Evolutionary conservation across 73 alveolate species (phyloP).

Genomic region (Paramecium sonneborni): DNA sequence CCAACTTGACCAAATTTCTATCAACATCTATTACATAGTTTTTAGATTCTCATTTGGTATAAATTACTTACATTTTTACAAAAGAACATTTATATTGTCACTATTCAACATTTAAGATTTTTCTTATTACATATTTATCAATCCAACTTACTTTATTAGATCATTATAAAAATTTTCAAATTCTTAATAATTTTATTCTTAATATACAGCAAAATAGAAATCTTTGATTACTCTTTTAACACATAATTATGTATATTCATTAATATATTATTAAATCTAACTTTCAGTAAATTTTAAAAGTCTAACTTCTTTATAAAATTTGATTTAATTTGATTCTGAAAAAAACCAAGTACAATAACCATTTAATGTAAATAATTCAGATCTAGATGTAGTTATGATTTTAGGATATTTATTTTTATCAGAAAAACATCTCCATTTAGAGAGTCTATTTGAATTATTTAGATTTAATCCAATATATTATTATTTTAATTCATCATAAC

Average conservation of each 20-base stretch:
- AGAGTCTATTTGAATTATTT: background rate
- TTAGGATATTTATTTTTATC: background rate
- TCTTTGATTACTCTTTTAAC: background rate
- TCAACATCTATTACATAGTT: background rate
- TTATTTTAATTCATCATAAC: constrained; percentile 26
- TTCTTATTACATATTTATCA: background rate
- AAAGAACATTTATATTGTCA: background rate
- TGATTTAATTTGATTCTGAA: background rate
- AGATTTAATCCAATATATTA: background rate
- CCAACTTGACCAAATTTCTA: background rate
- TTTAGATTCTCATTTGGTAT: background rate
- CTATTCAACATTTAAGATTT: background rate
- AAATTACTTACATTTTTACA: background rate
- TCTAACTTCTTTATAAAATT: background rate
- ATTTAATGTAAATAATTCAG: background rate
- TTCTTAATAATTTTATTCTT: background rate
- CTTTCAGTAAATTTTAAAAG: background rate
- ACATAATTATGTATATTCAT: background rate
- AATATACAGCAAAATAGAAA: background rate
- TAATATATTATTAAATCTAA: background rate
- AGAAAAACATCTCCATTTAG: background rate
- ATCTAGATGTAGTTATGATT: constrained; percentile 17
- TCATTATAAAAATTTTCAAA: background rate
- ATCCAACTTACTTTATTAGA: background rate
- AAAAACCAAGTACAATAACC: background rate